phyloP scores from a whole-genome alignment of 176 grass and related monocot genomes.

The barley (Hordeum vulgare) region MorexV3_pseudomolecules_assembly NC_058523.1:17762643-17763142 shows the following conservation, averaged over 20 bases:
- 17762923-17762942: no score
- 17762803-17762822: background rate
- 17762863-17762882: no score
- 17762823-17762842: background rate
- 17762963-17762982: background rate
- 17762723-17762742: background rate
- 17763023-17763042: background rate
- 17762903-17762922: no score
- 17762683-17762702: background rate
- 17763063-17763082: slow-evolving; percentile 63
- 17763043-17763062: slow-evolving; percentile 58
- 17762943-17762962: background rate
- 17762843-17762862: no score
- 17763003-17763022: background rate
- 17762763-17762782: background rate
- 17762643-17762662: background rate
- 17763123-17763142: slow-evolving; percentile 76
- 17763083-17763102: slow-evolving; percentile 90
- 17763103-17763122: slow-evolving; percentile 50
- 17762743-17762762: background rate
- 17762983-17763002: background rate
- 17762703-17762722: background rate
- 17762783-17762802: background rate
- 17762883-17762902: no score
- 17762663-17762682: background rate